phyloP scores from a whole-genome alignment of 2,329 filamentous ascomycete species.

The Trichoderma sp. region DNA sequence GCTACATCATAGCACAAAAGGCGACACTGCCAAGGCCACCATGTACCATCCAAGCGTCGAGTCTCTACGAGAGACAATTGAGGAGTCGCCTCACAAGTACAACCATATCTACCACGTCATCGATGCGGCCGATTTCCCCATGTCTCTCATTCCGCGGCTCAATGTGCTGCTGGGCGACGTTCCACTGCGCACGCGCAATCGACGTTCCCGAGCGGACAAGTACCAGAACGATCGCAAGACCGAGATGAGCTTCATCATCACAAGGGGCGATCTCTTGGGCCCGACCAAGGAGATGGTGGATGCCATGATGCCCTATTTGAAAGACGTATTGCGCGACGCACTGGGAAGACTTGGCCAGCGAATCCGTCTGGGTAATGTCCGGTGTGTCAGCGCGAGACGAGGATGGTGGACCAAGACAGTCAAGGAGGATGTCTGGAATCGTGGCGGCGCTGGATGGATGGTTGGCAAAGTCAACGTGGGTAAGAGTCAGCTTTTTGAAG shows the following conservation, averaged over 20 bases:
- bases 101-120: constrained; percentile 96
- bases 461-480: constrained; percentile 98
- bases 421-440: constrained; percentile 79
- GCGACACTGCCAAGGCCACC: constrained; percentile 43
- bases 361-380: constrained; percentile 82
- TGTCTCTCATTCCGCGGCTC: constrained; percentile 82
- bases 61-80: constrained; percentile 77
- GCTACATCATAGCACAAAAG: constrained; percentile 68
- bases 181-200: constrained; percentile 74
- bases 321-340: constrained; percentile 71
- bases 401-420: constrained; percentile 88
- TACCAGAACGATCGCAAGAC: constrained; percentile 67
- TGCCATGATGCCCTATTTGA: constrained; percentile 78
- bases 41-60: constrained; percentile 80
- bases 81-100: constrained; percentile 81
- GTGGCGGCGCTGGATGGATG: constrained; percentile 89
- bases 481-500: constrained; percentile 87
- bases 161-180: constrained; percentile 67
- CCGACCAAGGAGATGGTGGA: constrained; percentile 83
- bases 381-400: constrained; percentile 80
- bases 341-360: constrained; percentile 65
- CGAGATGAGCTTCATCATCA: constrained; percentile 88
- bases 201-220: constrained; percentile 65
- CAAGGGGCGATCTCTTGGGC: constrained; percentile 79
- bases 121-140: constrained; percentile 93